A percentile compares a stretch with the other conserved stretches of the same genome.
These are phyloP conservation scores for Pyricularia sp. DNA, from an alignment of 2,329 filamentous ascomycete species.

Conservation along the genomic window DNA sequence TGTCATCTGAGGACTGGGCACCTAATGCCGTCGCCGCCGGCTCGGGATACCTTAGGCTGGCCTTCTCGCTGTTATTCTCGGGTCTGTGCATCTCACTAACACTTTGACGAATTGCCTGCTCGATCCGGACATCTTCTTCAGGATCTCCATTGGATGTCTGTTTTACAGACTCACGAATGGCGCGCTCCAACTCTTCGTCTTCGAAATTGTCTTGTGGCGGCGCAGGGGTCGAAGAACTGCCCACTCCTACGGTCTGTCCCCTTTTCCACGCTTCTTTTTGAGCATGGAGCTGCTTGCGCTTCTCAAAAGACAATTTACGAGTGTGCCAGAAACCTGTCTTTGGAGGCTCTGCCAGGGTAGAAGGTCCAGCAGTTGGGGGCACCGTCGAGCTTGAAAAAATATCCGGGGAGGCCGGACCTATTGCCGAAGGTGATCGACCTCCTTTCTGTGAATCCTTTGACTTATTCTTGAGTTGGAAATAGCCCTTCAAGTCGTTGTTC, in stretches of 20 bases:
- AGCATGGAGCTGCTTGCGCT: constrained; percentile 36
- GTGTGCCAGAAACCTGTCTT: constrained; percentile 36
- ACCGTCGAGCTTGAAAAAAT: constrained; percentile 5
- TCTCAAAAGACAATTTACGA: constrained; percentile 33
- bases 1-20: constrained; percentile 21
- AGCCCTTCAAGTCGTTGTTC: constrained; percentile 46
- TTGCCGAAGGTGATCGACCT: constrained; percentile 9
- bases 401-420: constrained; percentile 16
- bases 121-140: constrained; percentile 57
- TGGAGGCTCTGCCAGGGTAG: constrained; percentile 11
- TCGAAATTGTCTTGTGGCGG: constrained; percentile 14
- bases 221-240: too few relatives aligned
- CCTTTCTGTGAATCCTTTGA: not conserved
- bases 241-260: constrained; percentile 11
- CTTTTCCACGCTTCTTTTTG: constrained; percentile 31
- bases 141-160: constrained; percentile 58
- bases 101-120: constrained; percentile 61
- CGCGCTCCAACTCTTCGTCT: constrained; percentile 55
- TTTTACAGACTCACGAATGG: constrained; percentile 55
- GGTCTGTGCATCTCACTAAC: constrained; percentile 39
- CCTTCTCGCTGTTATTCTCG: not conserved
- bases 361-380: not conserved
- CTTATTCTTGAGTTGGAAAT: constrained; percentile 39
- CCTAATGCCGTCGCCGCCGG: constrained; percentile 12
- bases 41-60: not conserved